These are phyloP conservation scores for Kwoniella dendrophila DNA, from an alignment of 768 basidiomycete genomes.

Conservation along the genomic window DNA sequence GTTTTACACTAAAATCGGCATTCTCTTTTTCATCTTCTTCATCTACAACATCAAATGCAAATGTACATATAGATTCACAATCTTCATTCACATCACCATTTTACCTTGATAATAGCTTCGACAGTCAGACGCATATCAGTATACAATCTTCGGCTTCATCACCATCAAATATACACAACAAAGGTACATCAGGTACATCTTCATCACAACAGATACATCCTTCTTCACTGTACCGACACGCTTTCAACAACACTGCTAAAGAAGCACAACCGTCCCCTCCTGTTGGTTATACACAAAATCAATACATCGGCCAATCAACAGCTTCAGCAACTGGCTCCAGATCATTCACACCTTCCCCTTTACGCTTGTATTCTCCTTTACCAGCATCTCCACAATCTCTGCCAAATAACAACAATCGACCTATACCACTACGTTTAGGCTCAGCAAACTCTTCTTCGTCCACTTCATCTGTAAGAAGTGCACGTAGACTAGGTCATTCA, in stretches of 20 bases:
- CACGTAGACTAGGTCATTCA: constrained; percentile 13
- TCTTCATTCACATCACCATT: too few relatives aligned
- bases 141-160: constrained; percentile 14
- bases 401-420: constrained; percentile 9
- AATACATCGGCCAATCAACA: too few relatives aligned
- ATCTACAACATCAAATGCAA: not conserved
- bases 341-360: not conserved
- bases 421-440: constrained; percentile 6
- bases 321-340: not conserved
- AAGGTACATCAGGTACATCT: not conserved
- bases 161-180: constrained; percentile 13
- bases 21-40: not conserved
- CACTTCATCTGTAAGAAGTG: constrained; percentile 1
- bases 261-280: too few relatives aligned
- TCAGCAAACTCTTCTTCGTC: constrained; percentile 13
- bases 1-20: too few relatives aligned
- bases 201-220: too few relatives aligned
- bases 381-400: not conserved
- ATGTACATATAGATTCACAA: not conserved
- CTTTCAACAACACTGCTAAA: too few relatives aligned
- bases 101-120: too few relatives aligned
- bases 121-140: too few relatives aligned
- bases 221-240: too few relatives aligned
- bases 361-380: not conserved
- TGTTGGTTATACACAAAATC: too few relatives aligned